phyloP scores from a whole-genome alignment of 73 alveolate genomes.

The Halteria grandinella region DNA sequence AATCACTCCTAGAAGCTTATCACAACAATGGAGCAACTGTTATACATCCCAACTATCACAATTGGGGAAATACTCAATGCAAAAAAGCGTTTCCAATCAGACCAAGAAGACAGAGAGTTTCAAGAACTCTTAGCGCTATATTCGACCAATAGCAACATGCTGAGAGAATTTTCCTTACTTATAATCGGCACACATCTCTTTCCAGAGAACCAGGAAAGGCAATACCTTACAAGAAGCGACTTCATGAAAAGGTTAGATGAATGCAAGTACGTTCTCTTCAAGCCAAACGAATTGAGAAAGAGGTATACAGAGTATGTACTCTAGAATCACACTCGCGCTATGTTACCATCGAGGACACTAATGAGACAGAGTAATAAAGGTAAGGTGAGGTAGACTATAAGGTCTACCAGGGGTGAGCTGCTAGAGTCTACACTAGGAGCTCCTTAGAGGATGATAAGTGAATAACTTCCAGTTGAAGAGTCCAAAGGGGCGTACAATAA shows the following conservation, averaged over 20 bases:
- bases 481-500: too few relatives aligned
- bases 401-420: too few relatives aligned
- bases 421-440: too few relatives aligned
- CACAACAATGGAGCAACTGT: constrained; percentile 6
- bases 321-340: constrained; percentile 39
- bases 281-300: constrained; percentile 43
- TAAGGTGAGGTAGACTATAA: too few relatives aligned
- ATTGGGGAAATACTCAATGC: constrained; percentile 35
- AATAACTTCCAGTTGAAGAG: too few relatives aligned
- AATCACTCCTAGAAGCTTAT: constrained; percentile 28
- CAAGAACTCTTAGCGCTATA: constrained; percentile 38
- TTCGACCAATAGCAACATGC: constrained; percentile 46
- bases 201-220: background rate
- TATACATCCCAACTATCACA: constrained; percentile 2
- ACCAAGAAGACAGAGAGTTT: constrained; percentile 28
- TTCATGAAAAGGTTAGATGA: constrained; percentile 26
- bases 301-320: constrained; percentile 41
- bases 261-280: background rate
- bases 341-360: constrained; percentile 38
- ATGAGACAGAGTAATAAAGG: too few relatives aligned
- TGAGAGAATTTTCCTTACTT: constrained; percentile 26
- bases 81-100: background rate
- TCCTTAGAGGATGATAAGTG: too few relatives aligned
- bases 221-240: constrained; percentile 11
- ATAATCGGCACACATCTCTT: background rate